Evolutionary conservation across 345 rosid species (phyloP), one percentile per base, ranked within the genome.

Genomic region (Brassica napus): DNA sequence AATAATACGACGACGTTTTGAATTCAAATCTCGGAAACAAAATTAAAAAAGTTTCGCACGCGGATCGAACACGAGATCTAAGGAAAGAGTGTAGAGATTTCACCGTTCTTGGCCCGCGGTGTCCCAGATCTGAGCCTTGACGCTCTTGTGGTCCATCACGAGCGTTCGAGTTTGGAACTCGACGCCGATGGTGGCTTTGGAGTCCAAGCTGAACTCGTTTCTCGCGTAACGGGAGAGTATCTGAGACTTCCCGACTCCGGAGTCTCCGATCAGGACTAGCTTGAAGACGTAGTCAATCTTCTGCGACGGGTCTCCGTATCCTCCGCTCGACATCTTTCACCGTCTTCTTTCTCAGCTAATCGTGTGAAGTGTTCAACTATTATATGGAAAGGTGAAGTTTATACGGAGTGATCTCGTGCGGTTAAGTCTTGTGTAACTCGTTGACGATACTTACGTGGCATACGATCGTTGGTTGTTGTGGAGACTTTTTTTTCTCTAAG

Each of bases 91-190:
- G 3, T 16, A 3, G 65, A 57, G 54, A 57, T 39, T 12, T 52
- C 60, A 89, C 93, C 93, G 82, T 83, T 93, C 98, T 84, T 93
- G 98, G 4, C 98, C 98, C 30, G 98, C 98, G 58, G 98, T 93
- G 73, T 93, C 98, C 98, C 98, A 93, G 97, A 93, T 91, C 97
- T 93, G 98, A 63, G 97, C 98, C 82, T 93, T 91, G 39, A 93
- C 89, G 69, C 90, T 89, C 86, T 93, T 91, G 15, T 92, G 94
- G 28, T 90, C 84, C 39, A 93, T 89, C 5, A 87, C 87, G 39
- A 91, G 75, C 14, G 90, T 89, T 49, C 91, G 86, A 30, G 98
- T 93, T 81, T 93, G 98, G 78, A 93, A 93, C 87, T 93, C 98
- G 26, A 91, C 98, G 52, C 98, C 97, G 79, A 91, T 93, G n/a